These are phyloP conservation scores for Coriaria nepalensis DNA, from an alignment of 306 rosid genomes.

Conservation along the genomic window DNA sequence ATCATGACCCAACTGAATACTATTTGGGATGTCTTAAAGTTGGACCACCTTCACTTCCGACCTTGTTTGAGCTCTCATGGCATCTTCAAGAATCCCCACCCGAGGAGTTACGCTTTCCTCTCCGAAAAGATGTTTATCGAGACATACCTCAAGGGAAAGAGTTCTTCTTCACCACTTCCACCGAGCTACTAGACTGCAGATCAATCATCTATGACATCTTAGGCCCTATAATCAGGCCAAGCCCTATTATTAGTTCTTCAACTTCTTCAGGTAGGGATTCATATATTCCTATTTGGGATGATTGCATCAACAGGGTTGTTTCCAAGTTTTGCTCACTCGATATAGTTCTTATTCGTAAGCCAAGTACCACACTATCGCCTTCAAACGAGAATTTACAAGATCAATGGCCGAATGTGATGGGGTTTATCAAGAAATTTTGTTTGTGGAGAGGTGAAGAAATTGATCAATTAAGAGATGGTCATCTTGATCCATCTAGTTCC, in stretches of 20 bases:
- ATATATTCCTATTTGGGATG: slow-evolving; percentile 74
- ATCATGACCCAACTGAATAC: slow-evolving; percentile 69
- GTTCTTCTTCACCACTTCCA: slow-evolving; percentile 42
- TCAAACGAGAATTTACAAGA: slow-evolving; percentile 35
- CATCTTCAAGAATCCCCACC: slow-evolving; percentile 69
- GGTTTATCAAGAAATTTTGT: slow-evolving; percentile 53
- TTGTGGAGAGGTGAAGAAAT: slow-evolving; percentile 91
- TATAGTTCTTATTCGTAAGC: slow-evolving; percentile 34
- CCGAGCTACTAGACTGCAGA: slow-evolving; percentile 52
- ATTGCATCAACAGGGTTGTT: slow-evolving; percentile 60
- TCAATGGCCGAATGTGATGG: slow-evolving; percentile 80
- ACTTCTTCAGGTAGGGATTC: slow-evolving; percentile 46
- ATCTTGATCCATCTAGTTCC: slow-evolving; percentile 36
- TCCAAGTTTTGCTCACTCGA: slow-evolving; percentile 44
- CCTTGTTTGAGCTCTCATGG: slow-evolving; percentile 46
- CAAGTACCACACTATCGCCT: slow-evolving; percentile 8
- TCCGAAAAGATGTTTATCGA: slow-evolving; percentile 51
- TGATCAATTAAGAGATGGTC: slow-evolving; percentile 33
- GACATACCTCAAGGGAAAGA: slow-evolving; percentile 75
- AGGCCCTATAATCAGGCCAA: slow-evolving; percentile 40
- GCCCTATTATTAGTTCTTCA: slow-evolving; percentile 24
- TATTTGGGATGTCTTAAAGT: slow-evolving; percentile 50
- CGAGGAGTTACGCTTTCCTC: slow-evolving; percentile 62
- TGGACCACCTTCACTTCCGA: slow-evolving; percentile 49
- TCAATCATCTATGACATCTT: slow-evolving; percentile 43